These are phyloP conservation scores for Achlya hypogyna DNA, from an alignment of 352 stramenopile species.

Conservation along the genomic window DNA sequence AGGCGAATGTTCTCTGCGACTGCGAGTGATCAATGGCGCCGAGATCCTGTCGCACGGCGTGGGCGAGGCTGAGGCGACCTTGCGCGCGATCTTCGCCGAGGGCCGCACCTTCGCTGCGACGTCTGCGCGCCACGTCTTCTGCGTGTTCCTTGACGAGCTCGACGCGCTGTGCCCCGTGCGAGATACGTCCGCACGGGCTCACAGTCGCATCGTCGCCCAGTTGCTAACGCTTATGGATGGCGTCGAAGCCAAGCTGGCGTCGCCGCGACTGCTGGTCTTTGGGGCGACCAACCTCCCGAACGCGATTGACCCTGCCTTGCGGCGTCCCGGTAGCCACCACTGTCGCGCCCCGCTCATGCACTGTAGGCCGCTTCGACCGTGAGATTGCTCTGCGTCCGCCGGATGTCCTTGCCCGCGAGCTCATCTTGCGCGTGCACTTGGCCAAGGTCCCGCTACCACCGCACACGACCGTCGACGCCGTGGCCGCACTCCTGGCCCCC, in stretches of 20 bases:
- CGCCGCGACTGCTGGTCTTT: constrained; percentile 89
- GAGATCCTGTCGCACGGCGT: constrained; percentile 70
- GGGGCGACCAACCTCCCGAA: constrained; percentile 93
- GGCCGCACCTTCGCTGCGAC: constrained; percentile 24
- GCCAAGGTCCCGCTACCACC: constrained; percentile 26
- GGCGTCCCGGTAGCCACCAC: constrained; percentile 30
- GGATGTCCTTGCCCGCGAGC: constrained; percentile 27
- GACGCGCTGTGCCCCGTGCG: constrained; percentile 92
- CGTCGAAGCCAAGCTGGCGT: constrained; percentile 41
- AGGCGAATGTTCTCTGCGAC: constrained; percentile 28
- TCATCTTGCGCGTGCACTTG: constrained; percentile 63
- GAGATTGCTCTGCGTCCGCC: constrained; percentile 62
- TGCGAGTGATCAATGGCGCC: constrained; percentile 69
- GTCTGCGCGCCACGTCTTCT: constrained; percentile 4
- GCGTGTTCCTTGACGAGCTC: constrained; percentile 95
- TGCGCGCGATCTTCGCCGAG: constrained; percentile 48
- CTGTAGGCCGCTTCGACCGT: constrained; percentile 59
- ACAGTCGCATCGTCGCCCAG: constrained; percentile 88
- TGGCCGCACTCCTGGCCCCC: not conserved
- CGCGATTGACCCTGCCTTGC: constrained; percentile 76
- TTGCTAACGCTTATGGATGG: constrained; percentile 94
- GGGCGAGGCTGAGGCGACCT: constrained; percentile 53
- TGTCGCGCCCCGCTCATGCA: not conserved
- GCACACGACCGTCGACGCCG: not conserved
- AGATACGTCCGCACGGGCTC: constrained; percentile 38